phyloP scores from a whole-genome alignment of 352 stramenopile genomes.

The Pythium sukuiense region DNA sequence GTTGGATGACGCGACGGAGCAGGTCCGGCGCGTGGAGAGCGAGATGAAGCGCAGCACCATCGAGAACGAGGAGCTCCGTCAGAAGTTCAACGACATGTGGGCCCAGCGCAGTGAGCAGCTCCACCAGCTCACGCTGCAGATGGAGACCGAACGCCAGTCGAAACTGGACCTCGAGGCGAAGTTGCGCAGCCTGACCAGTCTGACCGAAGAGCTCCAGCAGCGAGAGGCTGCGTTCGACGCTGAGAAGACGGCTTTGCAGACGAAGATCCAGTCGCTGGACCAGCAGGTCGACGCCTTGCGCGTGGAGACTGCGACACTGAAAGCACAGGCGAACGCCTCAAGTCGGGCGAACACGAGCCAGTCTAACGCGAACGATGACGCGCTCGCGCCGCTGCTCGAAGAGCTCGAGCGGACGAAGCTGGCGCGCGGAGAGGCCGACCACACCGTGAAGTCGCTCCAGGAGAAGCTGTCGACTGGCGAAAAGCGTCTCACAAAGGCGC shows the following conservation, averaged over 20 bases:
- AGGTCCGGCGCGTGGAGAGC: conserved; percentile 41
- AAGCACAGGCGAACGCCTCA: not conserved
- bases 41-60: conserved; percentile 32
- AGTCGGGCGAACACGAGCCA: not conserved
- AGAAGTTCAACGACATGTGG: conserved; percentile 26
- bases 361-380: not conserved
- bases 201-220: conserved; percentile 11
- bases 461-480: conserved; percentile 26
- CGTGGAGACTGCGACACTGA: not conserved
- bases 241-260: not conserved
- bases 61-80: conserved; percentile 30
- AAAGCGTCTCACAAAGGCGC: conserved; percentile 18
- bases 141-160: conserved; percentile 21
- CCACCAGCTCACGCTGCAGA: conserved; percentile 23
- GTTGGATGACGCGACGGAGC: conserved; percentile 44
- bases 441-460: conserved; percentile 46
- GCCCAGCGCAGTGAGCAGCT: conserved; percentile 21
- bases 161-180: not conserved
- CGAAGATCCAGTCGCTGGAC: not conserved
- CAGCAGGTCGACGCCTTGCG: not conserved
- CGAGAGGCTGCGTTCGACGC: not conserved
- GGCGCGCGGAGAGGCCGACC: conserved; percentile 43
- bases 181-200: not conserved
- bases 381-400: conserved; percentile 40
- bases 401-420: conserved; percentile 69